Evolutionary conservation across 495 filamentous ascomycete species (phyloP).

Genomic region (Penicillium samsonianum): DNA sequence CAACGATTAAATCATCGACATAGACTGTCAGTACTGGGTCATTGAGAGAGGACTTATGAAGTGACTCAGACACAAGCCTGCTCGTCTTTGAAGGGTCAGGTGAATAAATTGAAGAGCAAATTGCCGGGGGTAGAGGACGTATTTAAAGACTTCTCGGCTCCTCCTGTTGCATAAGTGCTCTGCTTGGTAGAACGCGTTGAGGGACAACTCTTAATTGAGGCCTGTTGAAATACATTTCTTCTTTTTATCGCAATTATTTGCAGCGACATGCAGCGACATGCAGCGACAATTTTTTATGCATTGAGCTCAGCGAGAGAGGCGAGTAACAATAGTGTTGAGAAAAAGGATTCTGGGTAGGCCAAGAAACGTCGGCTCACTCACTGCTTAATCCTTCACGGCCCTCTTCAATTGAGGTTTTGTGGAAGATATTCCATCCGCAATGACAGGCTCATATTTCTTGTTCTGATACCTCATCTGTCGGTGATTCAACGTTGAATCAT

Average conservation of each 20-base stretch:
- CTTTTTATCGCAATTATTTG: conserved; percentile 1
- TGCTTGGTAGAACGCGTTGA: not conserved
- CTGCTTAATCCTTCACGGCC: not conserved
- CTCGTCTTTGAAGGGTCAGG: no score
- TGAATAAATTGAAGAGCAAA: no score
- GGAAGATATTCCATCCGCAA: not conserved
- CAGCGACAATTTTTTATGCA: not conserved
- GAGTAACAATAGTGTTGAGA: not conserved
- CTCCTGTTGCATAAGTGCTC: not conserved
- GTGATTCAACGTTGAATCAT: not conserved
- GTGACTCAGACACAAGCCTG: no score
- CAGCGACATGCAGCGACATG: no score
- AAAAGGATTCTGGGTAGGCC: not conserved
- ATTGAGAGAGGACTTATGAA: no score
- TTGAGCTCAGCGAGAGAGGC: conserved; percentile 2
- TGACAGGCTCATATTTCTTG: no score
- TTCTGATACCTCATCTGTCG: no score
- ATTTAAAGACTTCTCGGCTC: no score
- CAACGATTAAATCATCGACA: no score
- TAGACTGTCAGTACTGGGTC: no score
- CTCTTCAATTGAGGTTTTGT: not conserved
- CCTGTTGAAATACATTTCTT: conserved; percentile 1
- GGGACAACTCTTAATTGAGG: not conserved
- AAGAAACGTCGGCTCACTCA: conserved; percentile 2
- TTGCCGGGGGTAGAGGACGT: no score